Base-by-base conservation (phyloP, 2,329 filamentous ascomycete species). In the Atkinsonella texensis region DNA sequence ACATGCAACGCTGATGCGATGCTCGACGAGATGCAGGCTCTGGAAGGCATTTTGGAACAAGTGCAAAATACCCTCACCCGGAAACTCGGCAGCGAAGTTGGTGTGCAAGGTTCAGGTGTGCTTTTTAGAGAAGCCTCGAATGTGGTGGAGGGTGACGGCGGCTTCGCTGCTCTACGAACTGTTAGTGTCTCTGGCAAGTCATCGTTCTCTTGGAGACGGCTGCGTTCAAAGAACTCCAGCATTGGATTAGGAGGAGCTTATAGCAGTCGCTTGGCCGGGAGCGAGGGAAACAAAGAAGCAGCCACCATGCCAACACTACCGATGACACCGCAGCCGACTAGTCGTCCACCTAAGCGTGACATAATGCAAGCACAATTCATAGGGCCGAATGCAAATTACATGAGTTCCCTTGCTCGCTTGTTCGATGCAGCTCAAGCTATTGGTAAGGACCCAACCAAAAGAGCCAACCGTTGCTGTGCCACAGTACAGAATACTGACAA, bases 391-490 rank as follows among this genome's bases (percentile, higher is more conserved):
- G 83, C 86, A 28, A 80, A 84, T 57, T 98, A 98, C 66, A 96
- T 97, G 89, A 80, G 81, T 59, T 86, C 89, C 57, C 74, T 98
- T 63, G 91, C 90, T 59, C 83, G 85, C 59, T 71, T 98, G 57
- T 98, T 95, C 67, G 93, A 97, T 71, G 89, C 90, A 57, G 91
- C 84, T 50, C 93, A 97, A 71, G 80, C 90, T 52, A 75, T 98
- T 64, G 93, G 93, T 96, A 77, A 23, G 35, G 2, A n/a, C 7
- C 44, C 13, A 12, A 4, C 12, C 35, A 2, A 46, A 28, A 28
- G 1, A 8, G 28, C 28, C 28, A 28, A 8, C 28, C 28, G 7
- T 28, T 28, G 7, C 28, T 28, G 7, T 28, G 28, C 28, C 28
- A 28, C 7, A 28, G 28, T 28, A 13, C 15, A 20, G 9, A 10